Percentiles rank a stretch among this genome's conserved stretches.
Evolutionary conservation across 495 filamentous ascomycete genomes (phyloP).

Genomic region (Hypomontagnella submonticulosa): DNA sequence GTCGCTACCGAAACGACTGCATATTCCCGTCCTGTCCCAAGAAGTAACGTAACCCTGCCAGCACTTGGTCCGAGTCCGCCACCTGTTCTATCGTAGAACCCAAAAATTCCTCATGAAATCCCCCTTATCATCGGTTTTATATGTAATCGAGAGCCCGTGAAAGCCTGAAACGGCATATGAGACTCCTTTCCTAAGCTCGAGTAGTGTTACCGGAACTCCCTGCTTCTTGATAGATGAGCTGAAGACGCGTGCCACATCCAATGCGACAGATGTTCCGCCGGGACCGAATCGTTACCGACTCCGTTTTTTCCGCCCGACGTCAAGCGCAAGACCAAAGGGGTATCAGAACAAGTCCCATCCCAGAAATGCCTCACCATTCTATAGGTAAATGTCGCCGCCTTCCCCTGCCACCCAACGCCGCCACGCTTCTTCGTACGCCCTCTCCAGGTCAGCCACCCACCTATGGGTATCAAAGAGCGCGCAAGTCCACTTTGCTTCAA

Average conservation of each 20-base stretch:
- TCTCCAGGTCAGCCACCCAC: constrained; percentile 93
- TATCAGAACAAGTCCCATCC: constrained; percentile 9
- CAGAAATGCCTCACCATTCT: constrained; percentile 15
- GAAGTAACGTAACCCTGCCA: constrained; percentile 48
- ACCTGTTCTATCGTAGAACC: constrained; percentile 44
- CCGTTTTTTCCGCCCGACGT: constrained; percentile 6
- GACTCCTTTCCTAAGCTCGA: constrained; percentile 7
- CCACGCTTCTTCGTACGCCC: constrained; percentile 90
- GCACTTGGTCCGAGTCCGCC: constrained; percentile 52
- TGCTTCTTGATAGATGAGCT: constrained; percentile 17
- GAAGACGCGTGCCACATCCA: constrained; percentile 9
- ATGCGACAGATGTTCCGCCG: constrained; percentile 4
- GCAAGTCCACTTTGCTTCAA: constrained; percentile 81
- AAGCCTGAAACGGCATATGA: not conserved
- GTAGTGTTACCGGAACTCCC: constrained; percentile 20
- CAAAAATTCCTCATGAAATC: constrained; percentile 29
- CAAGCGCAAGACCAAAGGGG: constrained; percentile 3
- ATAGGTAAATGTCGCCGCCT: constrained; percentile 88
- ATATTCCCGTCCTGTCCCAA: constrained; percentile 37
- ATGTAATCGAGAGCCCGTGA: constrained; percentile 22
- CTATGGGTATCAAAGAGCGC: constrained; percentile 90
- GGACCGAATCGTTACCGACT: constrained; percentile 10
- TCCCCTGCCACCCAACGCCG: constrained; percentile 83
- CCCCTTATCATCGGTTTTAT: constrained; percentile 21
- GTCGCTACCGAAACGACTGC: constrained; percentile 46